Percentiles rank a stretch among this genome's conserved stretches.
Conservation (phyloP, 495 filamentous ascomycete genomes). For the Glutinoglossum americanum region DNA sequence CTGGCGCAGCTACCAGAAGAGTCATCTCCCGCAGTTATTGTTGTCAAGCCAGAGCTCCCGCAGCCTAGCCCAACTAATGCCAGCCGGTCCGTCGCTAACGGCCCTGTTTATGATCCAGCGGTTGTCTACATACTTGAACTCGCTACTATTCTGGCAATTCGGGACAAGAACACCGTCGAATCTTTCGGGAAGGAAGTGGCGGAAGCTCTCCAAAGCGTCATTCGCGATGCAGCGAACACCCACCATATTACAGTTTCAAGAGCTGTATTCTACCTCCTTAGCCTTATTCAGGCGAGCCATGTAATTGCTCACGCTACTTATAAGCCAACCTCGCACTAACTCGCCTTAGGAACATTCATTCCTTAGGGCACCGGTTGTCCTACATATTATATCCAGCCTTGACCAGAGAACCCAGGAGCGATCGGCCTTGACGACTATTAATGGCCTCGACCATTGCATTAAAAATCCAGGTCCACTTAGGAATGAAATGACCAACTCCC, state of each 20-base stretch:
- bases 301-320: constrained; percentile 28
- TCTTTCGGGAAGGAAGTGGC: constrained; percentile 56
- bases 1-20: constrained; percentile 75
- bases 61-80: constrained; percentile 32
- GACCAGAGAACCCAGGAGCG: constrained; percentile 54
- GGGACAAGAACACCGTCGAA: constrained; percentile 49
- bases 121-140: constrained; percentile 78
- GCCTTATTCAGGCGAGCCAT: constrained; percentile 66
- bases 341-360: constrained; percentile 55
- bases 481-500: constrained; percentile 84
- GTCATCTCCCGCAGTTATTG: constrained; percentile 57
- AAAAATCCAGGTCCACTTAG: constrained; percentile 51
- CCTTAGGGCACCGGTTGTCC: constrained; percentile 72
- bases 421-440: constrained; percentile 49
- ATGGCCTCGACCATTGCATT: constrained; percentile 62
- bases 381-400: constrained; percentile 80
- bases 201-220: constrained; percentile 54
- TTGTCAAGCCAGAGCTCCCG: constrained; percentile 64
- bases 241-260: constrained; percentile 67
- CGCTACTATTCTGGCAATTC: constrained; percentile 61
- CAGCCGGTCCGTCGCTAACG: constrained; percentile 22
- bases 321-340: constrained; percentile 13
- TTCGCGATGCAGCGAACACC: constrained; percentile 54
- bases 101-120: constrained; percentile 61
- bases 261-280: constrained; percentile 68